Conservation (phyloP, 371 early-diverging fungal species). For the Apophysomyces sp. region DNA sequence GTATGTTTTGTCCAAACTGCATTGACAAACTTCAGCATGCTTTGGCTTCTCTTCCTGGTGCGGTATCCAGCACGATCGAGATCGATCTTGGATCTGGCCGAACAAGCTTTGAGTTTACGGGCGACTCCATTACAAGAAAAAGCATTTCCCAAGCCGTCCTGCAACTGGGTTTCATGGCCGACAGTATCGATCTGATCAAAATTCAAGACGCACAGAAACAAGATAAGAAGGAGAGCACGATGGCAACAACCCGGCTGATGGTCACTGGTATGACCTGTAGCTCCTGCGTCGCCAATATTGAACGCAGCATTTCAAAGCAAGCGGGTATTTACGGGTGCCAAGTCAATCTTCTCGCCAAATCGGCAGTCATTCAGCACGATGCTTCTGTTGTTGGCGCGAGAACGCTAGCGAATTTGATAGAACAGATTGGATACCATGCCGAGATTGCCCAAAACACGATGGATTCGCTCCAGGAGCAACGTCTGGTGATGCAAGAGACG, state of each 20-base stretch:
- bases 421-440: slow-evolving; percentile 62
- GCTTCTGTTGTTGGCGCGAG: slow-evolving; percentile 49
- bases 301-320: slow-evolving; percentile 49
- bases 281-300: slow-evolving; percentile 78
- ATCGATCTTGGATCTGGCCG: slow-evolving; percentile 49
- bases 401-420: slow-evolving; percentile 53
- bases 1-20: slow-evolving; percentile 73
- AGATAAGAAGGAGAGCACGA: slow-evolving; percentile 5
- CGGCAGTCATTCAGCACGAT: slow-evolving; percentile 61
- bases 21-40: slow-evolving; percentile 55
- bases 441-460: slow-evolving; percentile 37
- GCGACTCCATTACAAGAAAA: slow-evolving; percentile 32
- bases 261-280: slow-evolving; percentile 85
- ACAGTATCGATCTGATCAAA: slow-evolving; percentile 51
- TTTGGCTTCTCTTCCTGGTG: slow-evolving; percentile 35
- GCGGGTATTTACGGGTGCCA: slow-evolving; percentile 59
- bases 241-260: slow-evolving; percentile 43
- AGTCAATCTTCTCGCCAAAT: slow-evolving; percentile 68
- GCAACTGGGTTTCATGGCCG: slow-evolving; percentile 52
- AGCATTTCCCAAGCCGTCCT: slow-evolving; percentile 40
- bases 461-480: slow-evolving; percentile 33
- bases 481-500: slow-evolving; percentile 45
- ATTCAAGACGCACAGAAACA: slow-evolving; percentile 2
- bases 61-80: slow-evolving; percentile 30
- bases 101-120: slow-evolving; percentile 38